Conservation (phyloP, 495 filamentous ascomycete genomes). For the Filosporella fistucella region DNA sequence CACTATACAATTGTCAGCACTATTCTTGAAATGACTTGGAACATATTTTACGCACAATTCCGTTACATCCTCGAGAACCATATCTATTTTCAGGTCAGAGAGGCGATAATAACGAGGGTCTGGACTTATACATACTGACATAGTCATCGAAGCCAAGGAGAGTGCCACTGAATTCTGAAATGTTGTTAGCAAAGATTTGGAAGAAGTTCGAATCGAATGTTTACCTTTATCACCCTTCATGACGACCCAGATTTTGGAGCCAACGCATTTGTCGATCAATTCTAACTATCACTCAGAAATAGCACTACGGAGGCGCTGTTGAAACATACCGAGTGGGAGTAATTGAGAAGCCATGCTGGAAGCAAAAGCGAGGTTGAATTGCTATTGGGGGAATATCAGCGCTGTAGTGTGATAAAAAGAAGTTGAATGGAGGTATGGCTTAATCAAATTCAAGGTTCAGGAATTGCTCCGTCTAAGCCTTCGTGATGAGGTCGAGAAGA, state of each 20-base stretch:
- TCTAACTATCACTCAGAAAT: conserved; percentile 48
- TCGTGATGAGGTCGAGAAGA: too few relatives aligned
- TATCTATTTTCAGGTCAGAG: conserved; percentile 53
- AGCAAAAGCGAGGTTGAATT: too few relatives aligned
- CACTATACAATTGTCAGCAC: conserved; percentile 44
- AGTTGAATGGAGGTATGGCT: too few relatives aligned
- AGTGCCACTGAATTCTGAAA: conserved; percentile 88
- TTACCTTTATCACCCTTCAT: conserved; percentile 98
- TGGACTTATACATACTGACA: conserved; percentile 73
- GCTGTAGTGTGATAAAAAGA: too few relatives aligned
- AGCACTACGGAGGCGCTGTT: conserved; percentile 15
- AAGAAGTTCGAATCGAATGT: conserved; percentile 2
- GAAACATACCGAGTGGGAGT: conserved; percentile 62
- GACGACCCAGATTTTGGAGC: conserved; percentile 95
- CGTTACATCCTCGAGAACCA: conserved; percentile 96
- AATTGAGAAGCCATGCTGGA: conserved; percentile 73
- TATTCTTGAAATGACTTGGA: not conserved
- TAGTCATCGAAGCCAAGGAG: conserved; percentile 97
- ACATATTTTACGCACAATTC: conserved; percentile 68
- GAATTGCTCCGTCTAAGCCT: too few relatives aligned
- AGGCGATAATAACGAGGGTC: not conserved
- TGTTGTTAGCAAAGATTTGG: not conserved
- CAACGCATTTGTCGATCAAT: conserved; percentile 97
- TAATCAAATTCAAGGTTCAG: too few relatives aligned
- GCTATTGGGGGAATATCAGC: too few relatives aligned